Evolutionary conservation across 306 rosid genomes (phyloP), one percentile per base, ranked within the genome.

Genomic region (Vicia faba): DNA sequence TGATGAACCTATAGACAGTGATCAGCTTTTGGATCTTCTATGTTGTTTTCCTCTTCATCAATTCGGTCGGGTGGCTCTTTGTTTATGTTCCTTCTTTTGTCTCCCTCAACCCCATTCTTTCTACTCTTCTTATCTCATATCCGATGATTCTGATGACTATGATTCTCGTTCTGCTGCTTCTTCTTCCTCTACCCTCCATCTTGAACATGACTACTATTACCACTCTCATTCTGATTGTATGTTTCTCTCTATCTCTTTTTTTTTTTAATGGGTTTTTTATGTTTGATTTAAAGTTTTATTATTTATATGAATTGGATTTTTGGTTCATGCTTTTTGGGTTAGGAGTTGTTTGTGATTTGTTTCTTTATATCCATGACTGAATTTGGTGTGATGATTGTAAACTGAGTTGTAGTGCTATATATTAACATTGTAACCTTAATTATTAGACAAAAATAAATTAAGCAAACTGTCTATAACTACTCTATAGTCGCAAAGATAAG

Each of bases 11-110:
- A 46, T 91, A 20, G 74, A 66, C 80, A 80, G 88, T 64, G 68
- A 82, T 0, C 81, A 84, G 64, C 74, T 91, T 9, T 71, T 91
- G 35, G 84, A 86, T 84, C 85, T 91, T 10, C 66, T 91, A 33
- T 80, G 73, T 61, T 73, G 84, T 53, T 79, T 88, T 69, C 97
- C 97, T 69, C 35, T 91, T 26, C 97, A 81, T 57, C 96, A 88
- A 45, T 49, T 88, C 65, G 83, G 90, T 80, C 88, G 91, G 15
- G 38, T 91, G 2, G 79, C 89, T 62, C 73, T 91, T 39, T 86
- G 96, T 70, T 73, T 91, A 20, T 88, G 93, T 84, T 74, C 87
- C 33, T 86, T 88, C 71, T 72, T 91, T 70, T 91, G 97, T 69
- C 57, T 83, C 41, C 91, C 92, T 58, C 86, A 79, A 3, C 77